These are phyloP conservation scores for Nannochloris sp. DNA, from an alignment of 139 green algal species.

Conservation along the genomic window DNA sequence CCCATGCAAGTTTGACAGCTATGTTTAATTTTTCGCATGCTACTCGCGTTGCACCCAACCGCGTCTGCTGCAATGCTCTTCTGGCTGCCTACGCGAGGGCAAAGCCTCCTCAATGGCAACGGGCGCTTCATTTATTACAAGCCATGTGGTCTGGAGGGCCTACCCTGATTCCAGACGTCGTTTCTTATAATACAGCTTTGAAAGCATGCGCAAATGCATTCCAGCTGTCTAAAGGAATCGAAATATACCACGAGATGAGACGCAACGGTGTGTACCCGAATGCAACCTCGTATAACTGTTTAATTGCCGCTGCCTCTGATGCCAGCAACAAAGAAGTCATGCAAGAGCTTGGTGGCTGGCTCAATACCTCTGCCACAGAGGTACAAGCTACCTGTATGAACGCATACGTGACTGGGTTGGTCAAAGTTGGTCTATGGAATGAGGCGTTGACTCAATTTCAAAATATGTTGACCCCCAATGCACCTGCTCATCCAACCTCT, in stretches of 20 bases:
- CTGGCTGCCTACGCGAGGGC: constrained; percentile 75
- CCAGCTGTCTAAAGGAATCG: constrained; percentile 44
- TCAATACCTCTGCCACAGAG: constrained; percentile 50
- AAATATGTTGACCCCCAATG: constrained; percentile 24
- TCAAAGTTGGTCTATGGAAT: constrained; percentile 38
- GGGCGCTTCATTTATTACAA: constrained; percentile 55
- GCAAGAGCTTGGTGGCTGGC: constrained; percentile 26
- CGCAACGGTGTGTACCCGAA: constrained; percentile 50
- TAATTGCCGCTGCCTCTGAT: constrained; percentile 51
- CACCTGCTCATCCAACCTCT: constrained; percentile 43
- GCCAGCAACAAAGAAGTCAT: constrained; percentile 6
- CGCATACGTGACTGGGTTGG: constrained; percentile 53
- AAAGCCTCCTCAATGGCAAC: constrained; percentile 49
- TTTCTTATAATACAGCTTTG: constrained; percentile 79
- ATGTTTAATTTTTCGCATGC: constrained; percentile 34
- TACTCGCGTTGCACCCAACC: constrained; percentile 40
- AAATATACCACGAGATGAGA: constrained; percentile 33
- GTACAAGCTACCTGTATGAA: constrained; percentile 57
- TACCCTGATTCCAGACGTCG: constrained; percentile 65
- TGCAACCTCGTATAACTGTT: constrained; percentile 61
- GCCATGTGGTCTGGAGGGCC: constrained; percentile 63
- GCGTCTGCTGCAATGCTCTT: constrained; percentile 85
- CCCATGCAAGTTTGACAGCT: constrained; percentile 1
- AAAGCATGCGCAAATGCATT: constrained; percentile 71
- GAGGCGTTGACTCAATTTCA: constrained; percentile 43